Base-by-base conservation (phyloP, 345 rosid genomes). In the Ceriops tagal region DNA sequence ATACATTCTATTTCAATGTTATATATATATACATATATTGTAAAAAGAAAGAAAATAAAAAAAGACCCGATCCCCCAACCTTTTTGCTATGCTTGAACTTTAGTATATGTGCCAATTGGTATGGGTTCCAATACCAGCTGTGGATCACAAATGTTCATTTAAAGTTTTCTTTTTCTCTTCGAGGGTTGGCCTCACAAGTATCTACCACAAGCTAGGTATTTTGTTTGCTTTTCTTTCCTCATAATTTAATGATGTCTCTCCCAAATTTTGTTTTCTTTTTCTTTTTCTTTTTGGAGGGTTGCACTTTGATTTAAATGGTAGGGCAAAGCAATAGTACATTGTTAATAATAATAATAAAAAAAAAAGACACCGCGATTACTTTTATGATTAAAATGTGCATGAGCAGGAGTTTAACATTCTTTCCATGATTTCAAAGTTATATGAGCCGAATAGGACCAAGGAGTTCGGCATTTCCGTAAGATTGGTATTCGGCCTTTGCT, bases 111-210 rank as follows among this genome's bases (percentile, higher is more conserved):
- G 37, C 16, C 49, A 43, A 18, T 43, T 53, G 8, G 47, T 20
- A 0, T 67, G 75, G 81, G 76, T 68, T 76, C 81, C 77, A 55
- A 27, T 47, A 56, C 66, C 77, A 79, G 83, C 83, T 79, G 83
- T 77, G 71, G 22, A 60, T 77, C 81, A 72, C 81, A 69, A 64
- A 66, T 62, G 73, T 47, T 65, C 39, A 19, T 58, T 73, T 67
- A 37, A 34, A 34, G 8, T 34, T 8, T 34, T 34, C 0, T 8
- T 34, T 34, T 34, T 34, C 37, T 34, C 37, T 61, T 20, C 10
- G 13, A 21, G 51, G 26, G 15, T 26, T 62, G 52, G 28, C 65
- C 65, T 37, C 52, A 2, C 58, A 19, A 49, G 39, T 46, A 39
- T 51, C 8, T 30, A 28, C 43, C 39, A 28, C 67, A 55, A 8